Evolutionary conservation across 2,329 filamentous ascomycete genomes (phyloP).

Genomic region (Colletotrichum coccodes): DNA sequence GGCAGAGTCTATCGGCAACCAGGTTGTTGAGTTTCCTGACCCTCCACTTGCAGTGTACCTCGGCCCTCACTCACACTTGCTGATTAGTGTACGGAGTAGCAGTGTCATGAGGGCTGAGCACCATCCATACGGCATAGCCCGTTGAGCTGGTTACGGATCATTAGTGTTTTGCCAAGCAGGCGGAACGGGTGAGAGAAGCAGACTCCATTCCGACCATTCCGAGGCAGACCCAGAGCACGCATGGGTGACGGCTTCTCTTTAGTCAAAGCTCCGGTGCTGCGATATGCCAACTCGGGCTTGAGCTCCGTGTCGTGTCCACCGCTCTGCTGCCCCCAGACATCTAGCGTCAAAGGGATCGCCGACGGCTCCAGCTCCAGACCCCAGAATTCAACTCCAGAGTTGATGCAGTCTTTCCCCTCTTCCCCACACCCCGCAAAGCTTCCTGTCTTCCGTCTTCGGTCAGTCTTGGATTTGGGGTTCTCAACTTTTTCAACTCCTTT

Average conservation of each 20-base stretch:
- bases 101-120: neutral
- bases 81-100: neutral
- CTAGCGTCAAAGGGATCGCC: constrained; percentile 25
- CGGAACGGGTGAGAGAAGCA: neutral
- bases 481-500: constrained; percentile 22
- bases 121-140: neutral
- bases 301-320: constrained; percentile 14
- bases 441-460: constrained; percentile 23
- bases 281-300: neutral
- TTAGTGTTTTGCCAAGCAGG: constrained; percentile 5
- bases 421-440: constrained; percentile 39
- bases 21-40: constrained; percentile 15
- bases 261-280: neutral
- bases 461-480: constrained; percentile 4
- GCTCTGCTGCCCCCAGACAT: constrained; percentile 10
- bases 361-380: constrained; percentile 25
- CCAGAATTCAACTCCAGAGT: constrained; percentile 11
- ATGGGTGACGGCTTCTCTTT: neutral
- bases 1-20: constrained; percentile 28
- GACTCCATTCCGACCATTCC: constrained; percentile 8
- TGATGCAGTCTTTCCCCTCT: constrained; percentile 27
- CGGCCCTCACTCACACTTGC: neutral
- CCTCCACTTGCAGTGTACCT: neutral
- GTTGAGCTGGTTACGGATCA: neutral
- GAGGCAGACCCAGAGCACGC: neutral